Evolutionary conservation across 331 rosid genomes (phyloP), one percentile per base, ranked within the genome.

Genomic region (Dryas integrifolia): DNA sequence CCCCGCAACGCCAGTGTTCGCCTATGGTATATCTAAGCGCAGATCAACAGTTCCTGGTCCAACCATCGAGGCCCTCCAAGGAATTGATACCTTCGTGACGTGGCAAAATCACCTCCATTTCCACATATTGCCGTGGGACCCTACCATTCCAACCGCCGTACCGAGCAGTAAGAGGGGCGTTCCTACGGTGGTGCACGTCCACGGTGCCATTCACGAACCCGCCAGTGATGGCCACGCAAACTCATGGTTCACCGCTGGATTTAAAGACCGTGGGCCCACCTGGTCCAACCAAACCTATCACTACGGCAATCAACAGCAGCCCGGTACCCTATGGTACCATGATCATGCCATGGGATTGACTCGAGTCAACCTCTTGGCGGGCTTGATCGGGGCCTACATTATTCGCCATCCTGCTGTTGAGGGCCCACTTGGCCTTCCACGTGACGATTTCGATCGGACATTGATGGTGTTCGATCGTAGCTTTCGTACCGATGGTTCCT

Each of bases 261-360:
- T 86, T 60, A 48, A 15, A n/a, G 12, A 64, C 0, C 88, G 50
- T 12, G 98, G 98, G 1, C 87, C 89, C 65, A 67, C 91, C 0
- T 94, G 95, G 95, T 61, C 82, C 3, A 75, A 69, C 0, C 24
- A 76, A 51, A 88, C 60, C 1, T 88, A 82, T 69, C 92, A 75
- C 61, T 94, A 94, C 48, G 40, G 67, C 3, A 91, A 91, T 66
- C 58, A 75, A 0, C 98, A 94, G 24, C 98, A 91, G 0, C 98
- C 98, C 0, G 96, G 98, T 2, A 94, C 78, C 39, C 75, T 94
- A 14, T 91, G 97, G 98, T 94, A 94, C 75, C 98, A 94, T 49
- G 97, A 94, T 52, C 98, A 94, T 41, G 88, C 98, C 46, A 72
- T 91, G 89, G 97, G 98, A 5, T 86, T 91, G 89, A 91, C 98